A percentile compares a stretch with the other conserved stretches of the same genome.
Conservation (phyloP, 1,284 basidiomycete species). For the Ustilago hordei region DNA sequence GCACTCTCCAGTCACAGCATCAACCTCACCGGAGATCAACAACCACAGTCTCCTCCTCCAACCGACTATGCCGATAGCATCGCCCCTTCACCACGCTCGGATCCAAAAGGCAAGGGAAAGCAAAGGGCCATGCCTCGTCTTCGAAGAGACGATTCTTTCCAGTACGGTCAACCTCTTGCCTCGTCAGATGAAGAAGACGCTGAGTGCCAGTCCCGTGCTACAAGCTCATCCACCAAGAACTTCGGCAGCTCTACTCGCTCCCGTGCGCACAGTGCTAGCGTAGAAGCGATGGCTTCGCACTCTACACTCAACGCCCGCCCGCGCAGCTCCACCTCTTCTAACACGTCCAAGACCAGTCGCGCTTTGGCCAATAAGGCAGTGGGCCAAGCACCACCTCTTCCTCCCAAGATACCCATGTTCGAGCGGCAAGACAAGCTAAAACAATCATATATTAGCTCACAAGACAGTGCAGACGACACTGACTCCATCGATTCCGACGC, state of each 20-base stretch:
- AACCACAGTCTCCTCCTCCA: not conserved
- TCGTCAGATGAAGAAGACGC: slow-evolving; percentile 34
- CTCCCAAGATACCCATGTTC: slow-evolving; percentile 23
- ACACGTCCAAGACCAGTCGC: slow-evolving; percentile 13
- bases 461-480: slow-evolving; percentile 11
- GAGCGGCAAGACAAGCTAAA: slow-evolving; percentile 18
- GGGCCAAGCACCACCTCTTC: slow-evolving; percentile 16
- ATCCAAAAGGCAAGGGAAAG: slow-evolving; percentile 32
- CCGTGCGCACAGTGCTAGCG: slow-evolving; percentile 17
- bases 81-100: not conserved
- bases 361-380: not conserved
- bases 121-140: slow-evolving; percentile 19
- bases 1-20: slow-evolving; percentile 20
- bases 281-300: not conserved
- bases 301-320: not conserved
- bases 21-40: slow-evolving; percentile 4
- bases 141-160: slow-evolving; percentile 33
- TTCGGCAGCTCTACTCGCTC: not conserved
- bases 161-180: slow-evolving; percentile 21
- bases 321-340: slow-evolving; percentile 14
- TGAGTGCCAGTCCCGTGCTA: not conserved
- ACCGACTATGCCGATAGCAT: slow-evolving; percentile 23
- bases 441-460: slow-evolving; percentile 2
- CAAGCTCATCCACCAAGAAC: not conserved
- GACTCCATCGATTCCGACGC: slow-evolving; percentile 22